Conservation (phyloP, 1,284 basidiomycete genomes). For the Stygiomarasmius scandens region DNA sequence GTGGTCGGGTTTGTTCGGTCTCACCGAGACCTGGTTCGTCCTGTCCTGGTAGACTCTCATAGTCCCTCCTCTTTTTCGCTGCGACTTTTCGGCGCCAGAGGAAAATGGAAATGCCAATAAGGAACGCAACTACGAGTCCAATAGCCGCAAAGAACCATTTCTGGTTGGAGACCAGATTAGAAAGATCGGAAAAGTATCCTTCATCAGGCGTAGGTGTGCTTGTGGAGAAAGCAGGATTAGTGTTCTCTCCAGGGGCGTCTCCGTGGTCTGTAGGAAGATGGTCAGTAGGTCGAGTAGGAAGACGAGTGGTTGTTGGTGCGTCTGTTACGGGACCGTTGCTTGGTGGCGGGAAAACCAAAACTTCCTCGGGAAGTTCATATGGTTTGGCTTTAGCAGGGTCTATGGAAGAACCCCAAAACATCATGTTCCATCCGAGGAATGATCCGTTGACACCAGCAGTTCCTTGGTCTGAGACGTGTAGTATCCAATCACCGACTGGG, state of each 20-base stretch:
- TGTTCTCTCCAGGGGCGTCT: slow-evolving; percentile 66
- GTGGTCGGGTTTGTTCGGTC: slow-evolving; percentile 7
- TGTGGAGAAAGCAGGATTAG: slow-evolving; percentile 63
- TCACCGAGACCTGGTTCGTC: slow-evolving; percentile 56
- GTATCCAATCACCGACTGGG: slow-evolving; percentile 91
- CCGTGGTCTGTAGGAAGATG: slow-evolving; percentile 88
- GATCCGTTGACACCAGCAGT: slow-evolving; percentile 64
- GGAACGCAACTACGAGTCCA: slow-evolving; percentile 73
- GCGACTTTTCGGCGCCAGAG: slow-evolving; percentile 65
- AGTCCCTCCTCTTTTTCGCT: slow-evolving; percentile 54
- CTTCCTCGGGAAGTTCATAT: slow-evolving; percentile 65
- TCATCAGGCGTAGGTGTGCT: slow-evolving; percentile 70
- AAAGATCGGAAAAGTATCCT: slow-evolving; percentile 86
- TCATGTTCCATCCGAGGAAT: slow-evolving; percentile 92
- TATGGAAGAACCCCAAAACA: slow-evolving; percentile 89
- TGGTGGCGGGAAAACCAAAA: slow-evolving; percentile 57
- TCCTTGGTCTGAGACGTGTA: slow-evolving; percentile 81
- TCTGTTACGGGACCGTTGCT: slow-evolving; percentile 26
- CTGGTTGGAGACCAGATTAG: slow-evolving; percentile 73
- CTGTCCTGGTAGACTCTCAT: slow-evolving; percentile 65
- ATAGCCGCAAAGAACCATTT: slow-evolving; percentile 86
- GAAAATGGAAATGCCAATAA: slow-evolving; percentile 62
- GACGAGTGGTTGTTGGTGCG: slow-evolving; percentile 44
- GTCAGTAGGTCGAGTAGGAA: slow-evolving; percentile 84
- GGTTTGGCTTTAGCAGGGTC: slow-evolving; percentile 71